Base-by-base conservation (phyloP, 2,329 filamentous ascomycete genomes). In the Zasmidium citrigriseum region DNA sequence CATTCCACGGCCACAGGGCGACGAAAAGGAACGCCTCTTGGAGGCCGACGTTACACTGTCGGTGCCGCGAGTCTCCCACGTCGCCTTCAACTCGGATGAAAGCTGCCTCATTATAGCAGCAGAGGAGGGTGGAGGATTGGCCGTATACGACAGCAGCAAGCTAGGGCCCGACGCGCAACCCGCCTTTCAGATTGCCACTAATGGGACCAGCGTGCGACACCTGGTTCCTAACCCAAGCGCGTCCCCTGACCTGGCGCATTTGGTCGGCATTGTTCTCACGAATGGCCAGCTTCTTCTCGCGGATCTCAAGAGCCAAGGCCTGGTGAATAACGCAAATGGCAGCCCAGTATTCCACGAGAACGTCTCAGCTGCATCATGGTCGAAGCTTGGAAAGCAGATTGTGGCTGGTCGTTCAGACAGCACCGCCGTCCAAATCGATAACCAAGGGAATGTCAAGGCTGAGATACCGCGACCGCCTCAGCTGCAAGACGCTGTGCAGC, bases 11-110 rank as follows among this genome's bases (percentile, higher is more conserved):
- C 77, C 81, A 34, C 83, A 85, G 63, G 76, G 82, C 58, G 48
- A 22, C n/a, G 61, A 55, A 41, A 64, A 38, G 50, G 38, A 21
- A 54, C 61, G 53, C 41, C 57, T 14, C 82, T 79, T 65, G 69
- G 72, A 55, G 86, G 88, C 61, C 82, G 82, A 93, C 62, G 78
- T 89, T 55, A 86, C 89, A 62, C 83, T 98, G 5, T 80, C 86
- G 1, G 82, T 96, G 68, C 85, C 89, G 69, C 87, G 89, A 66
- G 84, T 96, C 54, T 96, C 91, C 11, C 95, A 99, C 73, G 81
- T 99, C 20, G 87, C 88, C 16, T 99, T 99, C 73, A 93, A 91
- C 0, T 85, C 90, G n/a, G 90, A 96, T 68, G 96, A 97, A 72
- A 86, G 86, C 67, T 91, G 89, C 66, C 79, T 99, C 60, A 84